Base-by-base conservation (phyloP, 805 yeast species). In the Saccharomycopsis selenospora region DNA sequence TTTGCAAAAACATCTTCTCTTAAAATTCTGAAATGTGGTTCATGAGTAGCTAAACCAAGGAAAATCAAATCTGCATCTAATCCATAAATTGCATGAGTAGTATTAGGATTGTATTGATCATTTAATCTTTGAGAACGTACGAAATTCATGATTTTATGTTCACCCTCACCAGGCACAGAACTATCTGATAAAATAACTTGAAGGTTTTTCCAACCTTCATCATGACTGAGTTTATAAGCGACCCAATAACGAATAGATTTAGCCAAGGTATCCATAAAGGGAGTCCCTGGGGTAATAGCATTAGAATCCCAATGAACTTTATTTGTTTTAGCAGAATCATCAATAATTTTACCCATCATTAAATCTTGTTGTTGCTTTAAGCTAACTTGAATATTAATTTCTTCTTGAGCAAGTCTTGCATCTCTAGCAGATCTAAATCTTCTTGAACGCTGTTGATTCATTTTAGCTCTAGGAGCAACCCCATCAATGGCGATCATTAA, bases 161-260 rank as follows among this genome's bases (percentile, higher is more conserved):
- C 99, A 62, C 99, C 99, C 73, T 93, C 99, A 54, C 99, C 99
- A 1, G 99, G 99, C 11, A 91, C 98, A 0, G 95, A 82, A 26
- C 96, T 95, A 63, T 91, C 99, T 59, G 95, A 84, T 42, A 93
- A 82, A 22, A 93, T 85, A 4, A 93, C 89, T 65, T 93, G 93
- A 43, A 91, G 67, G 51, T 82, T 75, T 41, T 81, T 81, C 99
- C 99, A 93, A 28, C 95, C 96, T 1, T 96, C 95, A 61, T 93
- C 99, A 7, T 76, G 76, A 30, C 88, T 75, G 30, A 93, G 70
- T 63, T 93, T 93, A 64, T 85, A 87, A 2, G 95, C 87, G 5
- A 86, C 87, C 95, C 97, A 93, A 64, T 88, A 93, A 53, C 93
- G 71, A 54, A 93, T 69, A 3, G 93, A 82, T 27, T 70, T 70